These are phyloP conservation scores for Paracorniculantispora psalliotae DNA, from an alignment of 2,329 filamentous ascomycete species.

Conservation along the genomic window DNA sequence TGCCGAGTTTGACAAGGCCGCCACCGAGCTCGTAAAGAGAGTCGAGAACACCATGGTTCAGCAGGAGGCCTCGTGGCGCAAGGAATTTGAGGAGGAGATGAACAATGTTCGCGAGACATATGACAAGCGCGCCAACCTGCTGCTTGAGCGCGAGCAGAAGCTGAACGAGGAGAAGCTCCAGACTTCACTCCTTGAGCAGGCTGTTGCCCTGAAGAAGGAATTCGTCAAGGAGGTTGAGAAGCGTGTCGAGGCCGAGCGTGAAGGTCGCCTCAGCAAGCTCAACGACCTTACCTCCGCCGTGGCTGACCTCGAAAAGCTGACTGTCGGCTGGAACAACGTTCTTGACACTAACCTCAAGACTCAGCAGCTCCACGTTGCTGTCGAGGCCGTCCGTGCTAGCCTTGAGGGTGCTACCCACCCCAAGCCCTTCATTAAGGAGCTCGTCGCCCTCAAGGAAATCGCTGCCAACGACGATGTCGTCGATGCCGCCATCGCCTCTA, in stretches of 20 bases:
- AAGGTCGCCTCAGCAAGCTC: constrained; percentile 80
- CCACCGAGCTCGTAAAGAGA: constrained; percentile 80
- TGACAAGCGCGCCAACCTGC: constrained; percentile 70
- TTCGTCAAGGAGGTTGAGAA: constrained; percentile 74
- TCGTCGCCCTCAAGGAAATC: constrained; percentile 91
- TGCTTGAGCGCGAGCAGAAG: constrained; percentile 73
- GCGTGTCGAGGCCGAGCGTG: constrained; percentile 82
- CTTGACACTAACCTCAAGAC: constrained; percentile 88
- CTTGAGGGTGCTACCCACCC: constrained; percentile 68
- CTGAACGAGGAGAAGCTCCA: constrained; percentile 77
- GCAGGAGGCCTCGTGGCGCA: constrained; percentile 78
- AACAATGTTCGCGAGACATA: constrained; percentile 73
- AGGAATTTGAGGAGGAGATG: constrained; percentile 83
- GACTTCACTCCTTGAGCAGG: constrained; percentile 87
- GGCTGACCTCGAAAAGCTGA: constrained; percentile 79
- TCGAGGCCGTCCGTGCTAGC: constrained; percentile 84
- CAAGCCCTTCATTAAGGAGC: constrained; percentile 82
- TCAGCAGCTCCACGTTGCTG: constrained; percentile 91
- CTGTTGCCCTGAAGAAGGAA: constrained; percentile 78
- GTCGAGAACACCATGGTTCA: constrained; percentile 76
- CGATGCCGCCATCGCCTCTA: constrained; percentile 89
- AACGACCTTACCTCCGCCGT: constrained; percentile 74
- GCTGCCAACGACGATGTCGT: constrained; percentile 80
- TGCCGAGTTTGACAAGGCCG: constrained; percentile 78
- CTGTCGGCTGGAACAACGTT: constrained; percentile 82